Evolutionary conservation across 176 grass and related monocot species (phyloP), one percentile per base, ranked within the genome.

Genomic region (Eragrostis nindensis): DNA sequence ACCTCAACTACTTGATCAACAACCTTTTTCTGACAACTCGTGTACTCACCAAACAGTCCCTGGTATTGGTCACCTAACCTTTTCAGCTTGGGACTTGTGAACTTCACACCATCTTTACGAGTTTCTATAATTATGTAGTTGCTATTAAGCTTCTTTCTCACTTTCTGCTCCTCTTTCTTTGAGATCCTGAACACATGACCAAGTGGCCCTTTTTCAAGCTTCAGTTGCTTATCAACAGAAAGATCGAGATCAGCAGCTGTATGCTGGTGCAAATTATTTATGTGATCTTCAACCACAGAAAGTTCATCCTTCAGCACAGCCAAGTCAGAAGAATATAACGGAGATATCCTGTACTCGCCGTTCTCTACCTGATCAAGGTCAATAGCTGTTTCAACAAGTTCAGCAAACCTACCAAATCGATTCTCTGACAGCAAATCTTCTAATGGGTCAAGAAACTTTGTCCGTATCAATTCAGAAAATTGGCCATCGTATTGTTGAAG

Each of bases 81-180:
- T 86, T 98, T 98, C 78, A 98, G 86, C 73, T 98, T 98, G 11
- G 90, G 80, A 73, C 88, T 91, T 70, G 95, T 91, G 62, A 98
- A 98, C 70, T 98, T 98, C 24, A 98, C 90, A 62, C 95, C 95
- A 87, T 98, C 95, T 87, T 98, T 98, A 72, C 95, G 89, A 45
- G 95, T 98, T 89, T 98, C 95, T 66, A 98, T 85, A 78, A 98
- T 91, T 75, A 98, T 87, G 75, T 98, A 98, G 64, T 83, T 77
- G 46, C 55, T 80, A 62, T 73, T 94, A 19, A 98, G 83, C 42
- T 94, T 98, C 86, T 92, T 98, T 79, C 95, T 98, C 36, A 94
- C 83, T 81, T 94, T 98, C 74, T 98, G 95, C 75, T 98, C 95
- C 62, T 98, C 95, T 92, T 98, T 98, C 83, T 98, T 98, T 66